Evolutionary conservation across 2,329 filamentous ascomycete species (phyloP), one percentile per base, ranked within the genome.

Genomic region (Aureobasidium sp.): DNA sequence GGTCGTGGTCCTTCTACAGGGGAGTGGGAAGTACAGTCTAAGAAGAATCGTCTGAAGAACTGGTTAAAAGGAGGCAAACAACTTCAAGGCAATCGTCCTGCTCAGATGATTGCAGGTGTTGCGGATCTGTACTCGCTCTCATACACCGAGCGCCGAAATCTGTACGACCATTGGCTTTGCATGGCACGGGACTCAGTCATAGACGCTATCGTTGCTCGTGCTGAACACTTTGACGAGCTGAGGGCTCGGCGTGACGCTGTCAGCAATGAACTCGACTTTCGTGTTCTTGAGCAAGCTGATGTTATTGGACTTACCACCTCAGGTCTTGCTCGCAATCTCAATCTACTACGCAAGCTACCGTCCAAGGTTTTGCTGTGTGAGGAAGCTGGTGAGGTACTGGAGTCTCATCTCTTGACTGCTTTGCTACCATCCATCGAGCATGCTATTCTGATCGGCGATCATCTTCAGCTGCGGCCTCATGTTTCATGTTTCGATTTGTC

Each of bases 351-450:
- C 6, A 70, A 71, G 6, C 55, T 84, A 1, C 61, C 66, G 6
- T 68, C 70, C 27, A 83, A 84, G 56, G 75, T 85, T 0, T 63
- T 87, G 14, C 63, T 87, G 1, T 84, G 79, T 41, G 83, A 87
- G 61, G 84, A 87, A 59, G 83, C 83, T 1, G 84, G 77, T 0
- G 83, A 86, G 58, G 79, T 87, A 0, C 69, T 86, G 39, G 83
- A 87, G 62, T 71, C 79, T 0, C 82, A 86, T 56, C 68, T 78
- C 2, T 60, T 86, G 1, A 79, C 79, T 0, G 74, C 81, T 0
- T 63, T 85, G 3, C 66, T 84, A 0, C 81, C 81, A 0, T 75
- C 75, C 0, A 63, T 84, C 0, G 74, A 85, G 60, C 83, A 86
- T 55, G 68, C 73, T 2, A 79, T 85, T 12, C 71, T 80, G 11